Evolutionary conservation across 176 grass and related monocot species (phyloP).

Genomic region (Secale cereale): DNA sequence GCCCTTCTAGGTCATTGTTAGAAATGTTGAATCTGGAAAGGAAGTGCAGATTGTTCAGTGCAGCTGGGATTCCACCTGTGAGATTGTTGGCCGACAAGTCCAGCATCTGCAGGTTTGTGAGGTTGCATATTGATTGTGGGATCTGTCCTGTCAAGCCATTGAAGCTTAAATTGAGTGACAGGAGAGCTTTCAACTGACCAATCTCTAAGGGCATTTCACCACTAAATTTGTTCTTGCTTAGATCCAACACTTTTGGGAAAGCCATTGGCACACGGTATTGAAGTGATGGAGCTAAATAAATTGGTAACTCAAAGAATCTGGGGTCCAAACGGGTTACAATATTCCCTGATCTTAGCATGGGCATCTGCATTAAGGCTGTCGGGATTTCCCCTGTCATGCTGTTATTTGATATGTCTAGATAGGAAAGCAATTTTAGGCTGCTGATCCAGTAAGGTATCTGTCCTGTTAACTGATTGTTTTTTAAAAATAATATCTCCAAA

Average conservation of each 20-base stretch:
- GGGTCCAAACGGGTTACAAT: neutral
- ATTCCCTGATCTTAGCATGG: neutral
- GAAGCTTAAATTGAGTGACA: neutral
- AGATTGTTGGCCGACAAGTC: conserved; percentile 4
- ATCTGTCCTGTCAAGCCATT: conserved; percentile 20
- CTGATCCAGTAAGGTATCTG: conserved; percentile 19
- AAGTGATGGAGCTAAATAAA: neutral
- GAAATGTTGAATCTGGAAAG: conserved; percentile 30
- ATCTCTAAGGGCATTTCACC: neutral
- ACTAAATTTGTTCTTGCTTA: neutral
- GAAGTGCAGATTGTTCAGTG: neutral
- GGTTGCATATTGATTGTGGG: conserved; percentile 8
- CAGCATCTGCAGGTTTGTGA: neutral
- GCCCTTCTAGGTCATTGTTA: conserved; percentile 33
- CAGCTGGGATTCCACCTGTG: neutral
- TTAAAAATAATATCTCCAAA: neutral
- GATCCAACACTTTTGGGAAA: neutral
- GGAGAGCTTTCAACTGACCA: neutral
- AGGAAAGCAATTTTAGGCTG: neutral
- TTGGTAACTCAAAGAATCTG: neutral
- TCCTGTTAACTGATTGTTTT: neutral
- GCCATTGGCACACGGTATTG: neutral
- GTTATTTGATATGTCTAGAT: conserved; percentile 21
- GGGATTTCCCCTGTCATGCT: conserved; percentile 5
- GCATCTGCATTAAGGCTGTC: neutral